Percentiles rank a stretch among this genome's conserved stretches.
phyloP scores from a whole-genome alignment of 371 early-diverging fungal species.

The Basidiobolus heterosporus region DNA sequence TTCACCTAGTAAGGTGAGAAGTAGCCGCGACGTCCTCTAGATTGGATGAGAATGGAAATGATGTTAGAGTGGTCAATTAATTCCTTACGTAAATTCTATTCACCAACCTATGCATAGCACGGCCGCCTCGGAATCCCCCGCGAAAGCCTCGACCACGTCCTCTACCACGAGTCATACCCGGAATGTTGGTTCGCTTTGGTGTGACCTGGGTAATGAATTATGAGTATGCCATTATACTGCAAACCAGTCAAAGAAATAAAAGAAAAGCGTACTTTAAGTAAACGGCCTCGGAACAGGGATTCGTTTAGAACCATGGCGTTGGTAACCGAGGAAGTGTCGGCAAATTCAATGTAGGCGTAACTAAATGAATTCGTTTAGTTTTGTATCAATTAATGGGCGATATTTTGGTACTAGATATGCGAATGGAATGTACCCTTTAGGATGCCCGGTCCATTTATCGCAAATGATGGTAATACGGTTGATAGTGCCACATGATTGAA shows the following conservation, averaged over 20 bases:
- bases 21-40: no score
- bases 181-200: slow-evolving; percentile 92
- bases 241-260: neutral
- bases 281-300: slow-evolving; percentile 72
- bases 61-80: no score
- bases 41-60: no score
- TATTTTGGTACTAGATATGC: neutral
- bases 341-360: slow-evolving; percentile 95
- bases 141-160: slow-evolving; percentile 55
- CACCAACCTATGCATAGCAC: slow-evolving; percentile 7
- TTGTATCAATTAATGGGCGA: slow-evolving; percentile 1
- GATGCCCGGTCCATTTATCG: slow-evolving; percentile 88
- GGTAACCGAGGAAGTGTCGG: slow-evolving; percentile 61
- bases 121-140: slow-evolving; percentile 52
- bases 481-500: slow-evolving; percentile 90
- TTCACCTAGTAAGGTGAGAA: no score
- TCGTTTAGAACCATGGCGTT: slow-evolving; percentile 81
- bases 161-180: slow-evolving; percentile 56
- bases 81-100: no score
- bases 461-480: slow-evolving; percentile 90
- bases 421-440: slow-evolving; percentile 58
- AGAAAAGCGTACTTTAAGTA: slow-evolving; percentile 44
- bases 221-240: neutral
- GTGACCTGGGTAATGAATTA: slow-evolving; percentile 25
- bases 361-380: slow-evolving; percentile 9